Base-by-base conservation (phyloP, 257 asterid species). In the Przewalskia tangutica region DNA sequence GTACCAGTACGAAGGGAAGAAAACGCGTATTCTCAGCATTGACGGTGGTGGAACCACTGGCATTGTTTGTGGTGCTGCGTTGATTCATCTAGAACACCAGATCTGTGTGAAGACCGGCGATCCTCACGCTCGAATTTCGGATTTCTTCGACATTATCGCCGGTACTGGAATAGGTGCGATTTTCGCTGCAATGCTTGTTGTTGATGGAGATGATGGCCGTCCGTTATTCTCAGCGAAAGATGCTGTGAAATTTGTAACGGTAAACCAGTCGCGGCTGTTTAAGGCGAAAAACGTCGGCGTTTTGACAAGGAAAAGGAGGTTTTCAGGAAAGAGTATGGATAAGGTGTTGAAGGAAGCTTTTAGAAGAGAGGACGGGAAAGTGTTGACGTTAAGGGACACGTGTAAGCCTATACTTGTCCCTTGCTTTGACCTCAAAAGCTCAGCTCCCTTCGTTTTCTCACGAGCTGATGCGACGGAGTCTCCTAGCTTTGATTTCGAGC, bases 391-490 rank as follows among this genome's bases (percentile, higher is more conserved):
- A 13, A 91, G 79, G 87, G 97, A 95, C 83, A 90, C 99, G 84
- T 91, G 95, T 58, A 95, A 92, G 91, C 97, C 98, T 50, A 88
- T 93, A 2, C 90, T 95, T n/a, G 91, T 95, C 7, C 97, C 99
- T 6, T 95, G 99, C 85, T 93, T 91, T 54, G 99, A 95, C 82
- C 86, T 92, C 73, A 86, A 88, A 55, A 93, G 93, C 83, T 88
- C 95, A 34, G 98, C 98, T 80, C 99, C 97, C 54, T 93, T 95
- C 82, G 96, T 95, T 10, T 95, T 95, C 94, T 95, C 99, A 13
- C 90, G 97, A 11, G 98, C 99, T 89, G 99, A 90, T 86, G 97
- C 99, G 20, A 40, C 91, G 18, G 97, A 91, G 90, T 91, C 98
- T 3, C 81, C 90, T 38, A 94, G 97, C 85, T 95, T 86, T 84